Conservation (phyloP, 768 basidiomycete genomes). For the Aureoboletus auriporus region DNA sequence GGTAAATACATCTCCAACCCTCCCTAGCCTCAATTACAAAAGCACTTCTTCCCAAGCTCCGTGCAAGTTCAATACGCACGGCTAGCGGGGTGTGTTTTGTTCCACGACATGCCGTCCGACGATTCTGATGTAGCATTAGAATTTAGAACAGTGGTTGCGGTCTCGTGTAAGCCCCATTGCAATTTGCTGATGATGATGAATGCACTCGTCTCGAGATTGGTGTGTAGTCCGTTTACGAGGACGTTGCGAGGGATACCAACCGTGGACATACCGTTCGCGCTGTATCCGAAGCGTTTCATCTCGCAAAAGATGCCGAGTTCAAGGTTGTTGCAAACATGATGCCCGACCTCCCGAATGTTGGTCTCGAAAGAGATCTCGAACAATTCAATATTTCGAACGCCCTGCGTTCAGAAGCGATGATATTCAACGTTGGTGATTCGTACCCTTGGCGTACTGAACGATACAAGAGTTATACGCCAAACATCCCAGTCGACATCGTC, state of each 20-base stretch:
- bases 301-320: slow-evolving; percentile 98
- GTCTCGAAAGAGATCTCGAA: slow-evolving; percentile 93
- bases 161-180: slow-evolving; percentile 99
- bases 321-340: slow-evolving; percentile 99
- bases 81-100: slow-evolving; percentile 83
- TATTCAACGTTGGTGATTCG: slow-evolving; percentile 98
- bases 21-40: slow-evolving; percentile 47
- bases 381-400: slow-evolving; percentile 99
- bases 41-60: slow-evolving; percentile 81
- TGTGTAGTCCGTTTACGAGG: slow-evolving; percentile 98
- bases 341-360: slow-evolving; percentile 98
- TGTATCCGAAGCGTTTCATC: slow-evolving; percentile 94
- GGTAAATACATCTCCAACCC: slow-evolving; percentile 19
- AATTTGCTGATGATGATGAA: too few species aligned
- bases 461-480: slow-evolving; percentile 99
- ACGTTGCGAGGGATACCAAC: slow-evolving; percentile 98
- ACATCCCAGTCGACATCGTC: slow-evolving; percentile 95
- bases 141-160: slow-evolving; percentile 98
- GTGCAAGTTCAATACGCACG: slow-evolving; percentile 93
- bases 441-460: slow-evolving; percentile 92
- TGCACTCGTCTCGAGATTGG: slow-evolving; percentile 98
- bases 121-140: slow-evolving; percentile 42
- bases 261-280: slow-evolving; percentile 98
- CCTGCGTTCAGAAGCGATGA: slow-evolving; percentile 94
- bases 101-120: background rate